These are phyloP conservation scores for Limnomonas spitsbergensis DNA, from an alignment of 139 green algal species.

Conservation along the genomic window DNA sequence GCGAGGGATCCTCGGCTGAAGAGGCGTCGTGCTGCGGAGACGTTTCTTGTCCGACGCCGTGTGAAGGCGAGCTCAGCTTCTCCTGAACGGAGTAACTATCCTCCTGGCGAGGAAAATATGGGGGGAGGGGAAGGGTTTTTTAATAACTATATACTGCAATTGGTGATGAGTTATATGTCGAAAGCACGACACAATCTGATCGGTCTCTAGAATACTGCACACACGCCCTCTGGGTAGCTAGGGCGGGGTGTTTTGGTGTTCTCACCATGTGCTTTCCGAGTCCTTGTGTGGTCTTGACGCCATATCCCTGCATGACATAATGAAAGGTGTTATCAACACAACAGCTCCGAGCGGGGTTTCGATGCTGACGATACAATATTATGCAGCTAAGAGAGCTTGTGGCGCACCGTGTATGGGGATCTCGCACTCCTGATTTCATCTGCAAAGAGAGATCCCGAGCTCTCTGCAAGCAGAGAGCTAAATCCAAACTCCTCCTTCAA, in stretches of 20 bases:
- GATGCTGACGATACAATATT: too few species aligned
- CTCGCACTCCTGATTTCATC: not conserved
- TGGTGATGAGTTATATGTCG: too few species aligned
- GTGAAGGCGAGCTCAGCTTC: not conserved
- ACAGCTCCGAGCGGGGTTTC: too few species aligned
- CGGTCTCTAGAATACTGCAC: too few species aligned
- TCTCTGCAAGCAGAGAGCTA: not conserved
- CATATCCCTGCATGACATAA: slow-evolving; percentile 1
- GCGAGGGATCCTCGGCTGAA: too few species aligned
- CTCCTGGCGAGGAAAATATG: slow-evolving; percentile 5
- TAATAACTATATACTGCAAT: too few species aligned
- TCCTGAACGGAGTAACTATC: slow-evolving; percentile 15
- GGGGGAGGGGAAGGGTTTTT: not conserved
- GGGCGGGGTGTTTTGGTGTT: not conserved
- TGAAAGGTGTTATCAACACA: too few species aligned
- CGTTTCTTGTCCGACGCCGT: too few species aligned
- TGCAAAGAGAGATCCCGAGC: not conserved
- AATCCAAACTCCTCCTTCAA: not conserved
- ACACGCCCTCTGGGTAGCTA: too few species aligned
- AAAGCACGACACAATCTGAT: too few species aligned
- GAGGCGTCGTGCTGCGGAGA: too few species aligned
- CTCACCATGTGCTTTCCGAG: slow-evolving; percentile 13
- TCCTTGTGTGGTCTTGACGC: not conserved
- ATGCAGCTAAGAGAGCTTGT: not conserved
- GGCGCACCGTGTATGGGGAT: not conserved